These are phyloP conservation scores for Myxozyma sirexii DNA, from an alignment of 805 yeast genomes.

Conservation along the genomic window DNA sequence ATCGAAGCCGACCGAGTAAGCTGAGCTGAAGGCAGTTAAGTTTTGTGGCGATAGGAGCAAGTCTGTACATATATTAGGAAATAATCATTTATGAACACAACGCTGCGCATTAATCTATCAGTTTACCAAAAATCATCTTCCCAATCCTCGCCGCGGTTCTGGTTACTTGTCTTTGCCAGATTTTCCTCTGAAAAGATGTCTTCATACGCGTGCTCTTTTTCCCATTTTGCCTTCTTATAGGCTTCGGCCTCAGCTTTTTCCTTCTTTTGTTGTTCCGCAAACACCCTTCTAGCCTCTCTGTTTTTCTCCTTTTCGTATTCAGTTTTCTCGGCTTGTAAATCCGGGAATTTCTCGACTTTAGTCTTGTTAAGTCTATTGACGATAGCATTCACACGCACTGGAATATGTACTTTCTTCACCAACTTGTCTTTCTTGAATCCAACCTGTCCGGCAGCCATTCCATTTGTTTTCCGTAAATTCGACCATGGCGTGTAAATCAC, in stretches of 20 bases:
- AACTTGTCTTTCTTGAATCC: slow-evolving; percentile 61
- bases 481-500: slow-evolving; percentile 75
- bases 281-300: slow-evolving; percentile 42
- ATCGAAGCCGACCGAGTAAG: slow-evolving; percentile 6
- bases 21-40: neutral
- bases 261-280: slow-evolving; percentile 45
- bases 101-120: neutral
- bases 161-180: slow-evolving; percentile 50
- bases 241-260: slow-evolving; percentile 45
- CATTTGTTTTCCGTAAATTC: slow-evolving; percentile 65
- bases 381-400: slow-evolving; percentile 58
- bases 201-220: slow-evolving; percentile 50
- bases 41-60: neutral
- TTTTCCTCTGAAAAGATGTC: slow-evolving; percentile 54
- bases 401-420: slow-evolving; percentile 57
- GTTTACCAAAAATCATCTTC: slow-evolving; percentile 57
- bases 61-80: slow-evolving; percentile 1
- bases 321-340: slow-evolving; percentile 48
- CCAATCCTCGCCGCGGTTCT: slow-evolving; percentile 54
- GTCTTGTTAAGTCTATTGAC: slow-evolving; percentile 68
- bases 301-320: slow-evolving; percentile 46
- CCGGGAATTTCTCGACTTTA: slow-evolving; percentile 56
- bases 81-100: neutral
- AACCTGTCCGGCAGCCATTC: slow-evolving; percentile 80
- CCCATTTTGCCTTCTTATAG: slow-evolving; percentile 40